phyloP scores from a whole-genome alignment of 2,329 filamentous ascomycete genomes.

The Onygena corvina region DNA sequence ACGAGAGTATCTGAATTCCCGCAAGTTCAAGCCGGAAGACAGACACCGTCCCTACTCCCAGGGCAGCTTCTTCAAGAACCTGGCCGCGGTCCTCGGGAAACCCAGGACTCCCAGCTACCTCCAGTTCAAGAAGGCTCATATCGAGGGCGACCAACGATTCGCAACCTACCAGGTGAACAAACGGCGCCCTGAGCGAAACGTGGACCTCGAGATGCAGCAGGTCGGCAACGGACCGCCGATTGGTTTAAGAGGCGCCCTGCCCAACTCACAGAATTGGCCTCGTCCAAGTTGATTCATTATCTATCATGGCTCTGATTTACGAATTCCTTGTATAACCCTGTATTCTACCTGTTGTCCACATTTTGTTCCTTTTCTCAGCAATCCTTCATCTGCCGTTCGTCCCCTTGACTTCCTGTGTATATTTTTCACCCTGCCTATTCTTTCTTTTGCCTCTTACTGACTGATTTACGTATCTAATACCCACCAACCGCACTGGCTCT shows the following conservation, averaged over 20 bases:
- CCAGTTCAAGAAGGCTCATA: constrained; percentile 65
- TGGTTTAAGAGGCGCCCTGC: constrained; percentile 7
- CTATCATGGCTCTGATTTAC: background rate
- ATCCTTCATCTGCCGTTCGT: background rate
- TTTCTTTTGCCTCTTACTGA: background rate
- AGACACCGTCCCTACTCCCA: constrained; percentile 84
- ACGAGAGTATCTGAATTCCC: constrained; percentile 86
- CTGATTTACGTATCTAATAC: constrained; percentile 5
- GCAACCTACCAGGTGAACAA: constrained; percentile 47
- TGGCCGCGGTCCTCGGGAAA: constrained; percentile 65
- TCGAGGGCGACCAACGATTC: constrained; percentile 74
- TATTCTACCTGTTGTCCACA: background rate
- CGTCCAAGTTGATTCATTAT: background rate
- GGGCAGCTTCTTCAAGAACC: constrained; percentile 62
- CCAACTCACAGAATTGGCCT: constrained; percentile 3
- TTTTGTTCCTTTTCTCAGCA: background rate
- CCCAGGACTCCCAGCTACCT: constrained; percentile 82
- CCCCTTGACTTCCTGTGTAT: background rate
- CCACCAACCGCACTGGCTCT: background rate
- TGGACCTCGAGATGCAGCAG: constrained; percentile 60
- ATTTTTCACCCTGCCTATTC: background rate
- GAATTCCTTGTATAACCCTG: background rate
- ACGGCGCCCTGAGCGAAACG: constrained; percentile 40
- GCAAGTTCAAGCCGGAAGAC: constrained; percentile 88
- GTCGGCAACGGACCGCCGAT: constrained; percentile 26